Base-by-base conservation (phyloP, 352 stramenopile genomes). In the Peronospora destructor region DNA sequence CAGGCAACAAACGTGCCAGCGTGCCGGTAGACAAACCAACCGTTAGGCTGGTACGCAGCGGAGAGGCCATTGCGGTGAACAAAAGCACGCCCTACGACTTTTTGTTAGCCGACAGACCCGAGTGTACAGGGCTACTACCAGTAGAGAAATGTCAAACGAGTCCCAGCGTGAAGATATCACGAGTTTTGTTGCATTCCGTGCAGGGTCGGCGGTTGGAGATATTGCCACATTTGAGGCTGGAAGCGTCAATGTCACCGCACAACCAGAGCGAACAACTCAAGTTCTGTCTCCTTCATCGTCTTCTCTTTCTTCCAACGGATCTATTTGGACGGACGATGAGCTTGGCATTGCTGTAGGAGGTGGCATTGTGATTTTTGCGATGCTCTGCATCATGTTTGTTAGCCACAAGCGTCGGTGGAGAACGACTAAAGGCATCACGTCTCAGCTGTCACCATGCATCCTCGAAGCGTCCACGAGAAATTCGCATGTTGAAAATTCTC, bases 311-410 rank as follows among this genome's bases (percentile, higher is more conserved):
- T 52, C 44, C 2, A 38, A 35, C 9, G 50, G 44, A 36, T 53
- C 56, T 46, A 44, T 32, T 28, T 6, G 57, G 4, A 49, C 29
- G 16, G 60, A 65, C 23, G 50, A 57, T 35, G 49, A 64, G 42
- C 55, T 65, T n/a, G 55, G 60, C 2, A 44, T 68, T 21, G 34
- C 25, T n/a, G 56, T 68, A 6, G 55, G 60, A 17, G 45, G 55
- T 9, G 45, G 50, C 12, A 21, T 68, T 10, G 36, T 68, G 14
- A 3, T 65, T 16, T 0, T 64, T 8, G 43, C 64, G 8, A 16
- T 68, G 43, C 2, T 64, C 5, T 44, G 25, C 13, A 49, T 68
- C 30, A 41, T 68, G 4, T 56, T 65, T n/a, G 40, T 65, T 44
- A 49, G 42, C 1, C 42, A 57, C 44, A 54, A 26, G 16, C 55